These are phyloP conservation scores for Pichia pseudocactophila DNA, from an alignment of 805 yeast species.

Conservation along the genomic window DNA sequence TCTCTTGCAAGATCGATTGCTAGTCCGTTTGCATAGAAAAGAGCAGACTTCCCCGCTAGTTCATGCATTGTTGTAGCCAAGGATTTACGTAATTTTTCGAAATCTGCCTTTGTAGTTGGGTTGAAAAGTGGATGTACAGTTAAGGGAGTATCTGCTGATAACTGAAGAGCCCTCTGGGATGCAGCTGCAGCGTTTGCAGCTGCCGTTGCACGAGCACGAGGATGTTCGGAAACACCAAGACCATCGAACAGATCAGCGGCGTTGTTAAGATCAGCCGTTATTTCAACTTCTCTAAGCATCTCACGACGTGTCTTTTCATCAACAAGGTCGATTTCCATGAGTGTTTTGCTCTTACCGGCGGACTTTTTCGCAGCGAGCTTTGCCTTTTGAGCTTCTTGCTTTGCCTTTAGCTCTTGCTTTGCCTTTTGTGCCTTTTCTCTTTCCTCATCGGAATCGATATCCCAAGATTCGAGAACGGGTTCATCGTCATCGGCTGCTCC, in stretches of 20 bases:
- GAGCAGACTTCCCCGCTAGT: constrained; percentile 49
- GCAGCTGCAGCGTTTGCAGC: constrained; percentile 7
- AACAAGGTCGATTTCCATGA: constrained; percentile 53
- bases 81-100: constrained; percentile 66
- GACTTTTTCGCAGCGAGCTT: constrained; percentile 40
- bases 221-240: constrained; percentile 48
- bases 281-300: constrained; percentile 68
- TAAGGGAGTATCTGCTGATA: constrained; percentile 57
- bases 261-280: constrained; percentile 78
- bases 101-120: constrained; percentile 74
- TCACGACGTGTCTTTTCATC: constrained; percentile 71
- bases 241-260: constrained; percentile 91
- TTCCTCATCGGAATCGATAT: constrained; percentile 63
- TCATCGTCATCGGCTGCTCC: constrained; percentile 58
- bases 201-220: constrained; percentile 33
- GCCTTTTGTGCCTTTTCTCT: constrained; percentile 18
- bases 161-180: constrained; percentile 23
- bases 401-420: constrained; percentile 14
- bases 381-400: constrained; percentile 29
- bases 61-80: constrained; percentile 51
- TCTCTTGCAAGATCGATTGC: constrained; percentile 85
- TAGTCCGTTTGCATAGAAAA: constrained; percentile 65
- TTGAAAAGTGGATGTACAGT: constrained; percentile 75
- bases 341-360: constrained; percentile 30
- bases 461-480: constrained; percentile 85